These are phyloP conservation scores for Conringia planisiliqua DNA, from an alignment of 345 rosid species.

Conservation along the genomic window DNA sequence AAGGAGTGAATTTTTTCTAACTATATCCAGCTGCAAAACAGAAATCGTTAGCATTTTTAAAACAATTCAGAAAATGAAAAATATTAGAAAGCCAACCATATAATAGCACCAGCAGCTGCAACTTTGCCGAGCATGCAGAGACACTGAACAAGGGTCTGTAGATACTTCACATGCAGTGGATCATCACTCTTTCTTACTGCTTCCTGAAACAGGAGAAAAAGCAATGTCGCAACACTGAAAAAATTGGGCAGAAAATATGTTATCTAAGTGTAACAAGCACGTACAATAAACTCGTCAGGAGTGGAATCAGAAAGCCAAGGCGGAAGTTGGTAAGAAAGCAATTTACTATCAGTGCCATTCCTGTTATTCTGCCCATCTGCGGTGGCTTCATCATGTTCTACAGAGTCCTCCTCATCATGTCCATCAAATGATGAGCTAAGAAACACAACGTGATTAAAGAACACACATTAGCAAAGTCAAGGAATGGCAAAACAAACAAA, in stretches of 20 bases:
- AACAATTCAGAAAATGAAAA: slow-evolving; percentile 16
- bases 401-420: slow-evolving; percentile 66
- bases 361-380: slow-evolving; percentile 46
- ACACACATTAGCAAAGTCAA: slow-evolving; percentile 3
- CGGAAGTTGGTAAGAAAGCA: slow-evolving; percentile 56
- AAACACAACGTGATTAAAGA: slow-evolving; percentile 19
- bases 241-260: slow-evolving; percentile 13
- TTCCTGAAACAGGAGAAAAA: slow-evolving; percentile 56
- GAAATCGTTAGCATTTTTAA: background rate
- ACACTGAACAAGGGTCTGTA: slow-evolving; percentile 96
- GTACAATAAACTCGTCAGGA: slow-evolving; percentile 93
- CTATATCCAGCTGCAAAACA: slow-evolving; percentile 7
- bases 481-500: slow-evolving; percentile 1
- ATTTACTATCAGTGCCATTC: slow-evolving; percentile 65
- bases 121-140: slow-evolving; percentile 94
- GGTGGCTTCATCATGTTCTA: slow-evolving; percentile 59
- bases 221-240: slow-evolving; percentile 6
- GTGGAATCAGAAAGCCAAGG: slow-evolving; percentile 81
- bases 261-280: slow-evolving; percentile 21
- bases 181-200: slow-evolving; percentile 79
- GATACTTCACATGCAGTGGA: slow-evolving; percentile 86
- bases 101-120: slow-evolving; percentile 95
- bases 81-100: slow-evolving; percentile 65
- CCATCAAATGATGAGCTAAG: slow-evolving; percentile 84
- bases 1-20: background rate